Percentiles rank a stretch among this genome's conserved stretches.
Conservation (phyloP, 2,329 filamentous ascomycete species). For the Cytospora schulzeri region DNA sequence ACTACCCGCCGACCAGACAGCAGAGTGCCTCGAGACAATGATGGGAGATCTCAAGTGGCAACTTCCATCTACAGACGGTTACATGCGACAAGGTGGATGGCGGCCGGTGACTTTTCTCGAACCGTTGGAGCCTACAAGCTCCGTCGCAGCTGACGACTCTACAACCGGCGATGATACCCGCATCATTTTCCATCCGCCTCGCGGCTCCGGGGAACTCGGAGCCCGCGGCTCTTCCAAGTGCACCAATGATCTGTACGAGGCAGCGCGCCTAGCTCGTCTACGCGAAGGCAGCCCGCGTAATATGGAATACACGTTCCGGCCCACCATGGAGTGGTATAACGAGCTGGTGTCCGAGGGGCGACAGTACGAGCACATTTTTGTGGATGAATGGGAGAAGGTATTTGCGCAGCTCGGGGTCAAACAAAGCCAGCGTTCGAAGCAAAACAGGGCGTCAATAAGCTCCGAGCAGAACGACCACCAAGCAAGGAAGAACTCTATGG, state of each 20-base stretch:
- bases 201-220: constrained; percentile 29
- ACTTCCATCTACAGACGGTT: constrained; percentile 39
- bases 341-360: constrained; percentile 50
- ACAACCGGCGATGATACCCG: constrained; percentile 34
- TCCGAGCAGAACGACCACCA: neutral
- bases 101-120: constrained; percentile 33
- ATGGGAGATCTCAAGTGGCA: constrained; percentile 36
- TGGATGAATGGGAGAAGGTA: constrained; percentile 47
- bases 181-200: constrained; percentile 52
- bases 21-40: constrained; percentile 40
- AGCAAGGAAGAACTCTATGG: neutral
- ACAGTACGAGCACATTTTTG: constrained; percentile 51
- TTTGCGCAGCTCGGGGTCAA: constrained; percentile 33
- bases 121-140: constrained; percentile 19
- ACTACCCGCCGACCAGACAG: constrained; percentile 46
- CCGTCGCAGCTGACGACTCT: constrained; percentile 27
- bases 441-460: neutral
- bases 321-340: constrained; percentile 56
- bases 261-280: constrained; percentile 34
- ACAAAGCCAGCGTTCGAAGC: neutral
- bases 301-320: constrained; percentile 46
- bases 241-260: constrained; percentile 48
- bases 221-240: constrained; percentile 36
- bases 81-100: constrained; percentile 43
- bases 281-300: constrained; percentile 28